Base-by-base conservation (phyloP, 331 rosid genomes). In the Malus hybrid region DNA sequence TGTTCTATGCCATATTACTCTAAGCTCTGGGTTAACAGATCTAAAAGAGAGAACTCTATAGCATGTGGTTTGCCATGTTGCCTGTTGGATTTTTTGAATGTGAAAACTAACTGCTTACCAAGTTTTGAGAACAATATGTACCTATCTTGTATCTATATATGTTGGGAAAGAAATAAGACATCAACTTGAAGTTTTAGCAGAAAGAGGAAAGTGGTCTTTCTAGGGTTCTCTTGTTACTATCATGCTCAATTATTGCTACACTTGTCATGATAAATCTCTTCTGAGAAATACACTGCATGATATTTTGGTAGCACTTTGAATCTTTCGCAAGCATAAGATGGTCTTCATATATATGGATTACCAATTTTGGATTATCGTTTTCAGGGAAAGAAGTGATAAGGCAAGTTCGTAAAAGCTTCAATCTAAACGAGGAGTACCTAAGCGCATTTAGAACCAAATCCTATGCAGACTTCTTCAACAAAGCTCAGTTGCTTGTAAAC, bases 401-500 rank as follows among this genome's bases (percentile, higher is more conserved):
- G 55, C 80, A 80, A 57, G 76, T 63, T 20, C 71, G 32, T 13
- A 80, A 79, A 69, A 76, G 77, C 81, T 82, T 80, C 9, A 86
- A 79, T 78, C 72, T 88, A 7, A 73, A 76, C 12, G 88, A 90
- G 46, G 91, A 90, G 70, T 90, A 90, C 80, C 65, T 73, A 13
- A 80, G 73, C 46, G 73, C 89, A 18, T 33, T 88, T 4, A 85
- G 96, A 76, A 86, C 90, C 60, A 80, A 82, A 82, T 86, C 93
- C 16, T 88, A 65, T 48, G 81, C 76, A 19, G 86, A 86, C 39
- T 81, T 83, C 86, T 78, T 78, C 75, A 67, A 59, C 5, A 88
- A 86, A 80, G 90, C 76, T 78, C 85, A 83, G 54, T 71, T 63
- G 34, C 79, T 86, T 32, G 69, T 74, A 39, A 77, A 77, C 44